Percentiles rank a stretch among this genome's conserved stretches.
These are phyloP conservation scores for Mortierella sp. DNA, from an alignment of 371 early-diverging fungal species.

Conservation along the genomic window DNA sequence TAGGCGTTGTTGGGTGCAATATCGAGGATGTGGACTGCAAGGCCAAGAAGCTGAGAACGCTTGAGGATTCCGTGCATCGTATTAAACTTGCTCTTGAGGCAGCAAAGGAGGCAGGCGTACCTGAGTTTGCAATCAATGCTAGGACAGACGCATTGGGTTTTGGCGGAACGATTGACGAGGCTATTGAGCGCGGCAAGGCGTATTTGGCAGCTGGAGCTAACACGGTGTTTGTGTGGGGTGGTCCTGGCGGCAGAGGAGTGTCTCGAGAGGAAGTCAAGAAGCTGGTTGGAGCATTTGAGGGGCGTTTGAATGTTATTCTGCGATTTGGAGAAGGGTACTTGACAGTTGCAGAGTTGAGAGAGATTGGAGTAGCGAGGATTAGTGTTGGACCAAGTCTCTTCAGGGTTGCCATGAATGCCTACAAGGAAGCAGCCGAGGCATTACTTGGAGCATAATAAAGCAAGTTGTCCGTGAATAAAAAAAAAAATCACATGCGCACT, in stretches of 20 bases:
- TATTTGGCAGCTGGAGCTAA: slow-evolving; percentile 56
- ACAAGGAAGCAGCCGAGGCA: slow-evolving; percentile 37
- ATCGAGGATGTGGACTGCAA: slow-evolving; percentile 40
- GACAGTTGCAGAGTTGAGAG: slow-evolving; percentile 30
- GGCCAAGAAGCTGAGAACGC: slow-evolving; percentile 12
- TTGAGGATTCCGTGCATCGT: slow-evolving; percentile 40
- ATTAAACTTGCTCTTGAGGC: slow-evolving; percentile 34
- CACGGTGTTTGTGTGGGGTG: slow-evolving; percentile 57
- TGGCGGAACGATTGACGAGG: slow-evolving; percentile 46
- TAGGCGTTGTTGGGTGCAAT: slow-evolving; percentile 50
- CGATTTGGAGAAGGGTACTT: slow-evolving; percentile 23
- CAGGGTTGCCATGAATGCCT: slow-evolving; percentile 31
- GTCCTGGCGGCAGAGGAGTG: slow-evolving; percentile 31
- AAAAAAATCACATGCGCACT: no score
- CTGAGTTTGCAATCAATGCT: slow-evolving; percentile 58
- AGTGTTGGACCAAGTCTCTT: slow-evolving; percentile 48
- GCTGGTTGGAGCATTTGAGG: slow-evolving; percentile 26
- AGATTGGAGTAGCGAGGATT: slow-evolving; percentile 45
- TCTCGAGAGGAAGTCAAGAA: slow-evolving; percentile 32
- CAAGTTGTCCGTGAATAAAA: no score
- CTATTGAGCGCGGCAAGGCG: slow-evolving; percentile 47
- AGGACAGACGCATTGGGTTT: slow-evolving; percentile 50
- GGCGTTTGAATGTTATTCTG: slow-evolving; percentile 41
- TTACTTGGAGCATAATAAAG: not conserved
- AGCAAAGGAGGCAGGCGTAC: slow-evolving; percentile 44